Evolutionary conservation across 192 early-diverging fungal species (phyloP), one percentile per base, ranked within the genome.

Genomic region (Backusella westeae): DNA sequence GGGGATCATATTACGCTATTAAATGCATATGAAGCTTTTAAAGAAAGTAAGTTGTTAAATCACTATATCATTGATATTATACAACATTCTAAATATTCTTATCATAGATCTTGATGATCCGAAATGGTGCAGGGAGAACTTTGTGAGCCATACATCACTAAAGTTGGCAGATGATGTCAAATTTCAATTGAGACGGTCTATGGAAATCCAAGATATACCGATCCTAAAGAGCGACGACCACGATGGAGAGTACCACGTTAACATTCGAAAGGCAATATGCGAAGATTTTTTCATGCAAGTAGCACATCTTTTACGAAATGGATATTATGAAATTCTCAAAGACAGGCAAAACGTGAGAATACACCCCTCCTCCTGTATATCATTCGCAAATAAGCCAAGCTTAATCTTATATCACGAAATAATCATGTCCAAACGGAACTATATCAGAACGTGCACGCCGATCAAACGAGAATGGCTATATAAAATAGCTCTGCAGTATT

Each of bases 331-430:
- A 74, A 99, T 97, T 0, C 89, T 92, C 73, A 99, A 98, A 89
- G 97, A 99, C 83, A 95, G 98, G 80, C 97, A 98, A 86, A 52
- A 93, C 23, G 98, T 99, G 6, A 91, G 91, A 59, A 87, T 99
- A 39, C 97, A 99, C 78, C 97, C 97, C 29, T 97, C 96, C 23
- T 89, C 91, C 76, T 19, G 19, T 0, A n/a, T 49, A 4, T 19
- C 19, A 19, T 84, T 99, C 36, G 90, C 89, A 69, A 90, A 92
- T 71, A 96, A 95, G 73, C 94, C 96, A 17, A 95, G 98, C 82
- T 99, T 97, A 97, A 94, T 99, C 2, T 83, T 98, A 38, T 99
- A 99, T 86, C 96, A 99, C 75, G 98, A 99, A 84, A 98, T 97
- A 90, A 97, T 98, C 19, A 81, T 99, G 63, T 99, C 98, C 12